Conservation (phyloP, 1,139 yeast genomes). For the Geotrichum bryndzae region DNA sequence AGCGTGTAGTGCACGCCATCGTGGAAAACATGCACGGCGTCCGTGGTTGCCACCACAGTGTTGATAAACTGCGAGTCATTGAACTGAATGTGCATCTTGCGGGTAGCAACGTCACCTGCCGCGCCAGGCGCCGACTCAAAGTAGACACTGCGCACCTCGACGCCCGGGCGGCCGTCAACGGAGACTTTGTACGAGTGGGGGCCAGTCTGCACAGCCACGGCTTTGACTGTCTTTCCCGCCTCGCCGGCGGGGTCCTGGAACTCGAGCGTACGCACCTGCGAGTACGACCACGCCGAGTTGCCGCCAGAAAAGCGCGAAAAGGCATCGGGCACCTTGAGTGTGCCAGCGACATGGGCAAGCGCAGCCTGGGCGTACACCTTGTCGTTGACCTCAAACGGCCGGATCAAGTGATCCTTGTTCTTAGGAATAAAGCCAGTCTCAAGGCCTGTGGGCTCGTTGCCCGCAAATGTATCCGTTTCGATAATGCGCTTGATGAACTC, state of each 20-base stretch:
- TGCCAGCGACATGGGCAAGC: constrained; percentile 21
- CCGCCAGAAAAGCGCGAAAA: constrained; percentile 14
- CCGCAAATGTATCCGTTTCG: constrained; percentile 28
- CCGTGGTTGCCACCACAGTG: constrained; percentile 26
- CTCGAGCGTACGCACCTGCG: constrained; percentile 16
- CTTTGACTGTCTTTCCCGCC: constrained; percentile 2
- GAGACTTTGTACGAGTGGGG: constrained; percentile 15
- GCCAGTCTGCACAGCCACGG: constrained; percentile 15
- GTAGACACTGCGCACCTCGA: constrained; percentile 10
- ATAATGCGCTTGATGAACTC: constrained; percentile 34
- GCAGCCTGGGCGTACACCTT: constrained; percentile 34
- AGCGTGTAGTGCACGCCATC: constrained; percentile 31
- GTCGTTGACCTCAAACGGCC: constrained; percentile 21
- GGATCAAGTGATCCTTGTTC: constrained; percentile 25
- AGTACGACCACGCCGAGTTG: constrained; percentile 12
- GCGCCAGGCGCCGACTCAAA: neutral
- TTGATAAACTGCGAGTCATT: constrained; percentile 27
- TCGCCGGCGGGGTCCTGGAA: constrained; percentile 13
- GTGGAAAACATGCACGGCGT: constrained; percentile 32
- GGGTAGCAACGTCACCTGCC: neutral
- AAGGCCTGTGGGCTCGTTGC: constrained; percentile 30
- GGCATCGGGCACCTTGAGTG: constrained; percentile 7
- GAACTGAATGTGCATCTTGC: constrained; percentile 26
- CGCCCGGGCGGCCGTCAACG: constrained; percentile 11
- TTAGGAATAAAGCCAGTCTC: constrained; percentile 36